phyloP scores from a whole-genome alignment of 352 stramenopile genomes.

The Globisporangium nagaii region DNA sequence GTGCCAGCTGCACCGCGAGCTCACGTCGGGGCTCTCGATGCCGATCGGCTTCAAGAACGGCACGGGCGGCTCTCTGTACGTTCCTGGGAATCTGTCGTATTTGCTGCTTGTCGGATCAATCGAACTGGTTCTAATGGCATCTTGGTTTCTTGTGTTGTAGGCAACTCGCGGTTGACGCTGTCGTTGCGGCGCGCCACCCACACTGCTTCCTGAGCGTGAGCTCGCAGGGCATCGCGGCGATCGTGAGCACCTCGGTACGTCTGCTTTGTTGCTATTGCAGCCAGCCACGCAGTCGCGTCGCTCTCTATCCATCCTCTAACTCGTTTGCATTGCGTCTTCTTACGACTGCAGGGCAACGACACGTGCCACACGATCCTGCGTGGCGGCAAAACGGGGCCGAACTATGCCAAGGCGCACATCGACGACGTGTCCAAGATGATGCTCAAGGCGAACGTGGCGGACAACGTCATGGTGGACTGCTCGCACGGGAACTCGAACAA shows the following conservation, averaged over 20 bases:
- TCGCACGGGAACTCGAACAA: constrained; percentile 89
- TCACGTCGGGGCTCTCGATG: constrained; percentile 87
- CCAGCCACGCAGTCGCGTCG: too few species aligned
- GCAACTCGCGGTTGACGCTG: constrained; percentile 83
- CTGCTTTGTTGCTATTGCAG: too few species aligned
- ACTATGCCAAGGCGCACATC: constrained; percentile 84
- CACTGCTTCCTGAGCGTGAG: constrained; percentile 88
- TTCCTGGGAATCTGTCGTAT: too few species aligned
- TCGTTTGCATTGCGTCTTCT: background rate
- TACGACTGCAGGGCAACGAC: constrained; percentile 78
- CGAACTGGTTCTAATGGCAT: too few species aligned
- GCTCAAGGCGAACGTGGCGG: constrained; percentile 74
- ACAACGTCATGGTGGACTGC: constrained; percentile 90
- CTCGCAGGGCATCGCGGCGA: constrained; percentile 80
- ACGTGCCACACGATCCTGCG: constrained; percentile 86
- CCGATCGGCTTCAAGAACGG: constrained; percentile 92
- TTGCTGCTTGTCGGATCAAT: too few species aligned
- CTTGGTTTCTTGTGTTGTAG: too few species aligned
- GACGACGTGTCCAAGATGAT: constrained; percentile 72
- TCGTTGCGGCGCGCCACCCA: constrained; percentile 73
- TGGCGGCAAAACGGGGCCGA: constrained; percentile 80
- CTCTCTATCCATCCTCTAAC: background rate
- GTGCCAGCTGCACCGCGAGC: constrained; percentile 86
- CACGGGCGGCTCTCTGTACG: constrained; percentile 79
- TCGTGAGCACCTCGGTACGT: constrained; percentile 72